Evolutionary conservation across 2,329 filamentous ascomycete species (phyloP), one percentile per base, ranked within the genome.

Genomic region (Myriangium duriaei): DNA sequence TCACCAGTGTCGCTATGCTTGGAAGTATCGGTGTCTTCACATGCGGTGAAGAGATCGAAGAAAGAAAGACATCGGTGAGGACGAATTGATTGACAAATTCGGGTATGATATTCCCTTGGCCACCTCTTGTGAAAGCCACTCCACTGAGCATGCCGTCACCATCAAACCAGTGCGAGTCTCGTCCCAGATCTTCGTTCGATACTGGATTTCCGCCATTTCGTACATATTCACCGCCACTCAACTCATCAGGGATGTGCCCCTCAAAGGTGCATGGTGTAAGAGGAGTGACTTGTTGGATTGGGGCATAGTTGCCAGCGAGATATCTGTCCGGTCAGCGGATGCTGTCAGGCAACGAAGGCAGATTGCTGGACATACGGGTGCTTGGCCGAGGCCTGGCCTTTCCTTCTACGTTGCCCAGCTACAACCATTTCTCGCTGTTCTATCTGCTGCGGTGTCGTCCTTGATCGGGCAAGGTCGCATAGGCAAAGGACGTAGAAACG

Each of bases 121-220:
- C 55, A 2, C 57, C 56, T 2, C 62, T 62, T 17, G 61, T 61
- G 51, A 80, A 83, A 12, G 64, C 63, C 0, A 83, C 76, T 1
- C 79, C 79, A 18, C 72, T 72, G 9, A 83, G 68, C 79, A 83
- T 83, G 4, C 79, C 79, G 51, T 83, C 78, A 19, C 79, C 79
- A 47, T 83, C 79, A 44, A 83, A 83, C 77, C 77, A 82, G 51
- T 83, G 79, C 6, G 74, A 69, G 50, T 79, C 74, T 45, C 75
- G 66, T 28, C 67, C 68, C 2, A 73, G 53, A 38, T 79, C 71
- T 14, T 71, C 62, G 41, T 81, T 76, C 17, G 67, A 67, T 5
- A 79, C 62, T 4, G 79, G 77, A 48, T 82, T 83, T 17, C 72
- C 75, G 29, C 79, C 79, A 51, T 83, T 84, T 11, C 79, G 72